Conservation (phyloP, 2,329 filamentous ascomycete genomes). For the Aspergillus ustus region DNA sequence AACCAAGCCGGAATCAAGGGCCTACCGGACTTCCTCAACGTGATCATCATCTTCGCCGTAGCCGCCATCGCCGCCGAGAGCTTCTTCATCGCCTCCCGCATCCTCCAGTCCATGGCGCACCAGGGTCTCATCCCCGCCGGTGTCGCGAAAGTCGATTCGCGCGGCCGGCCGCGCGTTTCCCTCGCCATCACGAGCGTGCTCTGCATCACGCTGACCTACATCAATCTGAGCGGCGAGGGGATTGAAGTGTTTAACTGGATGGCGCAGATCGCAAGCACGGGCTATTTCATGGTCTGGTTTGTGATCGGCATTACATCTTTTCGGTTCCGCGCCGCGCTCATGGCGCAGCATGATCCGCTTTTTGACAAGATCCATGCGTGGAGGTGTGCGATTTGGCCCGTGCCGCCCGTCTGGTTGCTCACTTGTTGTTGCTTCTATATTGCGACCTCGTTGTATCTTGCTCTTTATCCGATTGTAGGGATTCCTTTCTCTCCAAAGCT, state of each 20-base stretch:
- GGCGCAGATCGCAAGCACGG: constrained; percentile 6
- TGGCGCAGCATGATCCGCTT: constrained; percentile 1
- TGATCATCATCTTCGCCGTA: constrained; percentile 10
- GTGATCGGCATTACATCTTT: neutral
- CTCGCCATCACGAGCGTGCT: neutral
- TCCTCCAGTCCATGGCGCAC: constrained; percentile 6
- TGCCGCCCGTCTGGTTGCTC: neutral
- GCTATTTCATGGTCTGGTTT: constrained; percentile 11
- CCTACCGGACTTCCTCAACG: constrained; percentile 12
- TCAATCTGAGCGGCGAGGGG: constrained; percentile 1
- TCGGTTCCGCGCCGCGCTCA: constrained; percentile 2
- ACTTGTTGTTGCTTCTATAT: neutral
- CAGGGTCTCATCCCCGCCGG: neutral
- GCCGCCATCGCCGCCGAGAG: constrained; percentile 8
- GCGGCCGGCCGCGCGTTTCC: neutral
- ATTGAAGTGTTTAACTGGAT: constrained; percentile 5
- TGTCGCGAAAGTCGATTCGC: constrained; percentile 3
- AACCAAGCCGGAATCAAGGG: constrained; percentile 3
- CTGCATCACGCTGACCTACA: constrained; percentile 5
- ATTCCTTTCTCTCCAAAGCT: neutral
- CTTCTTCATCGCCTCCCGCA: constrained; percentile 10
- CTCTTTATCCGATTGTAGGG: constrained; percentile 4
- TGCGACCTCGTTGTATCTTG: constrained; percentile 4
- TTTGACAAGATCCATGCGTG: neutral
- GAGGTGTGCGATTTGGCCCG: neutral